Evolutionary conservation across 108 stramenopile genomes (phyloP).

Genomic region (Cyclotella atomus): DNA sequence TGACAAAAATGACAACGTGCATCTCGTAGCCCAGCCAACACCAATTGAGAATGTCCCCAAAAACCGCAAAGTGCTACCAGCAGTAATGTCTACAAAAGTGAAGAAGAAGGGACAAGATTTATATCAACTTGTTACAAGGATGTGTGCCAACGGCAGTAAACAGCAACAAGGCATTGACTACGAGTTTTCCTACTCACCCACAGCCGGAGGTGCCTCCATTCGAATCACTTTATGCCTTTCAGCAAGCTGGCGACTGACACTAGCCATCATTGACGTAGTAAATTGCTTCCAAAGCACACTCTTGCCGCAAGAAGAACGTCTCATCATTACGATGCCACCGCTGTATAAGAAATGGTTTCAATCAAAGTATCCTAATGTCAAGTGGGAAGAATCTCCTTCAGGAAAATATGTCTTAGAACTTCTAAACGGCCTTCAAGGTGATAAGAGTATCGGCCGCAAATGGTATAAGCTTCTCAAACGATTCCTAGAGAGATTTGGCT

Average conservation of each 20-base stretch:
- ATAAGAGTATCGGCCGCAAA: background rate
- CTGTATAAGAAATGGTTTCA: background rate
- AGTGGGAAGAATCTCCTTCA: background rate
- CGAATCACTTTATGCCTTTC: background rate
- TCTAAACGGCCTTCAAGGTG: slow-evolving; percentile 1
- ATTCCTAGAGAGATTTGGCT: slow-evolving; percentile 15
- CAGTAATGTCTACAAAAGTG: slow-evolving; percentile 1
- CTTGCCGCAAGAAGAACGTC: background rate
- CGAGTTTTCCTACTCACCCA: slow-evolving; percentile 10
- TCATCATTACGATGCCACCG: background rate
- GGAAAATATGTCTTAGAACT: slow-evolving; percentile 10
- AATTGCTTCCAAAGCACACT: slow-evolving; percentile 13
- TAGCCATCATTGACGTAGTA: slow-evolving; percentile 9
- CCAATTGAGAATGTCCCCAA: background rate
- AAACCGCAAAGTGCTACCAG: background rate
- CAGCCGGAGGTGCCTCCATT: background rate
- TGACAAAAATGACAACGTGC: background rate
- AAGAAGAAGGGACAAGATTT: slow-evolving; percentile 13
- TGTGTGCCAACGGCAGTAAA: slow-evolving; percentile 1
- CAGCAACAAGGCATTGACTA: slow-evolving; percentile 6
- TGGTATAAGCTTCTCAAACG: slow-evolving; percentile 3
- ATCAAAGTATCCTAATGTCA: background rate
- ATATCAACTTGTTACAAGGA: background rate
- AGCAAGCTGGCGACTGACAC: background rate
- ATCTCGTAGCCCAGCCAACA: background rate